These are phyloP conservation scores for Microdochium bolleyi DNA, from an alignment of 2,329 filamentous ascomycete species.

Conservation along the genomic window DNA sequence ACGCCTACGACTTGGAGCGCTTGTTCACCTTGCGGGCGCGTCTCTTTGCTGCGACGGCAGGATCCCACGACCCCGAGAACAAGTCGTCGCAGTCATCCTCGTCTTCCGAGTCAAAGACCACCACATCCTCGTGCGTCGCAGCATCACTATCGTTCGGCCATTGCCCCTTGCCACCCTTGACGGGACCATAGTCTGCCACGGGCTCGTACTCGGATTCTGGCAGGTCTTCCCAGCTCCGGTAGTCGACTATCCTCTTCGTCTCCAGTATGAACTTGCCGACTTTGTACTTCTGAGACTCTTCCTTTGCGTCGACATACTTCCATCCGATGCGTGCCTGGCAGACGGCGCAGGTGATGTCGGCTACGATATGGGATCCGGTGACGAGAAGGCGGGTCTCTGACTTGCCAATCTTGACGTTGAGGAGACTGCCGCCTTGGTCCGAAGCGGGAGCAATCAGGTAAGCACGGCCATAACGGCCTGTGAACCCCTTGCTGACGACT, in stretches of 20 bases:
- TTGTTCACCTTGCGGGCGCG: slow-evolving; percentile 27
- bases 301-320: slow-evolving; percentile 60
- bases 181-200: neutral
- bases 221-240: slow-evolving; percentile 45
- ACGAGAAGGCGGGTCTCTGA: slow-evolving; percentile 49
- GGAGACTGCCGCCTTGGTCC: slow-evolving; percentile 21
- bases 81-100: slow-evolving; percentile 61
- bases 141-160: neutral
- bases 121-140: slow-evolving; percentile 16
- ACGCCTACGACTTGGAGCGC: slow-evolving; percentile 7
- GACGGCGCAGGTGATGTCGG: slow-evolving; percentile 50
- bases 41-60: slow-evolving; percentile 38
- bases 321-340: slow-evolving; percentile 54
- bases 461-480: slow-evolving; percentile 55
- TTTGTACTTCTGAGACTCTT: slow-evolving; percentile 56
- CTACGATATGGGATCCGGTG: slow-evolving; percentile 56
- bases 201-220: slow-evolving; percentile 8
- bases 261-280: slow-evolving; percentile 63
- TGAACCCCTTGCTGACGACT: slow-evolving; percentile 59
- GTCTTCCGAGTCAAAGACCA: slow-evolving; percentile 55
- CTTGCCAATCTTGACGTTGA: slow-evolving; percentile 48
- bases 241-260: slow-evolving; percentile 45
- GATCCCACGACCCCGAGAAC: slow-evolving; percentile 55
- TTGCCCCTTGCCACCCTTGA: slow-evolving; percentile 2
- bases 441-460: slow-evolving; percentile 45